A percentile compares a stretch with the other conserved stretches of the same genome.
Evolutionary conservation across 2,329 filamentous ascomycete genomes (phyloP).

Genomic region (Torrubiellomyces zombiae): DNA sequence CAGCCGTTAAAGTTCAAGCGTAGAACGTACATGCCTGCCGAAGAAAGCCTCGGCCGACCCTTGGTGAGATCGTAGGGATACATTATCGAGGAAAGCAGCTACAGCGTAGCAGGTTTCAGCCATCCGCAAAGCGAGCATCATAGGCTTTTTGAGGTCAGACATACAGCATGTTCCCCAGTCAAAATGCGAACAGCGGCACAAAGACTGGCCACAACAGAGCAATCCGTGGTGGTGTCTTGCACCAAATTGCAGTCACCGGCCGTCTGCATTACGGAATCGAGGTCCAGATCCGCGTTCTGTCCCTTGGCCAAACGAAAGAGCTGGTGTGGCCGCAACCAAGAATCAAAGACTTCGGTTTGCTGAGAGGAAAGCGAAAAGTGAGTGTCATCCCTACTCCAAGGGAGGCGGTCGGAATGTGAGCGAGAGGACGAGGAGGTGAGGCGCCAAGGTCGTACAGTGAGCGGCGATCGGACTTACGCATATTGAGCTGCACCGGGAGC

Average conservation of each 20-base stretch:
- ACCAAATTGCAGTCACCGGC: conserved; percentile 59
- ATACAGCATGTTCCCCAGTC: conserved; percentile 51
- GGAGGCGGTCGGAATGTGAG: conserved; percentile 1
- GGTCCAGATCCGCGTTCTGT: conserved; percentile 15
- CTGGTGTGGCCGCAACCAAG: conserved; percentile 66
- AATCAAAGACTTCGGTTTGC: conserved; percentile 61
- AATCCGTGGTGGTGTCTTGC: conserved; percentile 91
- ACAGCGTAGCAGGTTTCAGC: too few species aligned
- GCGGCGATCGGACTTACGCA: conserved; percentile 31
- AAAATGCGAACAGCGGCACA: conserved; percentile 62
- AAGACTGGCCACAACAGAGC: conserved; percentile 89
- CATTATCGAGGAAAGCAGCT: conserved; percentile 57
- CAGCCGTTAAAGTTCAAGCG: conserved; percentile 94
- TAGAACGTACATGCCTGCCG: conserved; percentile 78
- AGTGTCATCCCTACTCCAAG: conserved; percentile 42
- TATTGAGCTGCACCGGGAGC: conserved; percentile 36
- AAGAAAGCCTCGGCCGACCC: conserved; percentile 44
- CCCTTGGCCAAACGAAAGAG: conserved; percentile 24
- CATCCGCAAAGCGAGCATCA: too few species aligned
- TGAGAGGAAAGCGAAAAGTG: conserved; percentile 55
- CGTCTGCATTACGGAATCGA: conserved; percentile 35
- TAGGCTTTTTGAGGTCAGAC: too few species aligned
- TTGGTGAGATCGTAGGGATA: conserved; percentile 53
- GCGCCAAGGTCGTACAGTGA: too few species aligned
- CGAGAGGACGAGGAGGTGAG: not conserved